These are phyloP conservation scores for Phycomyces blakesleeanus DNA, from an alignment of 192 early-diverging fungal genomes.

Conservation along the genomic window DNA sequence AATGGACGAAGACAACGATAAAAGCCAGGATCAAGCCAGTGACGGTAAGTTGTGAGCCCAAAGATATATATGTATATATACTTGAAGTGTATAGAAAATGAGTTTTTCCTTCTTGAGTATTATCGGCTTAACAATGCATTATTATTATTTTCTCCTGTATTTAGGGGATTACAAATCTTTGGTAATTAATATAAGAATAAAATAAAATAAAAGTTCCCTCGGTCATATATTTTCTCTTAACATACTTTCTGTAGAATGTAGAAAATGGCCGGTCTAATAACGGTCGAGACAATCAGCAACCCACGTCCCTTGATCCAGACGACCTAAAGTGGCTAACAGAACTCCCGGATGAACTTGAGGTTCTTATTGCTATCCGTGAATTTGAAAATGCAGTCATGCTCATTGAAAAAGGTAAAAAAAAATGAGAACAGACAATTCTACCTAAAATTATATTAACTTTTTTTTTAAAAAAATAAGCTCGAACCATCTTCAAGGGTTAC, in stretches of 20 bases:
- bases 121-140: no score
- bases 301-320: slow-evolving; percentile 4
- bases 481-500: slow-evolving; percentile 7
- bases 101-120: no score
- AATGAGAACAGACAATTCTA: not conserved
- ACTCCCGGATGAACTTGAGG: slow-evolving; percentile 86
- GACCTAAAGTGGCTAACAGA: slow-evolving; percentile 65
- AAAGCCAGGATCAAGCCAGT: slow-evolving; percentile 1
- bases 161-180: no score
- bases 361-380: slow-evolving; percentile 88
- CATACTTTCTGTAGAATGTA: not conserved
- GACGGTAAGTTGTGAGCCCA: no score
- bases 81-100: no score
- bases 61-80: no score
- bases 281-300: not conserved
- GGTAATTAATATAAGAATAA: no score
- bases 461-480: not conserved
- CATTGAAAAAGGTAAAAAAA: slow-evolving; percentile 60
- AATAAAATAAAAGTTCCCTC: no score
- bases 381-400: slow-evolving; percentile 76
- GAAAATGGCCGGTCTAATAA: not conserved
- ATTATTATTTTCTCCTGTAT: no score
- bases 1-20: slow-evolving; percentile 52
- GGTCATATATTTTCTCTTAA: no score
- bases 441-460: no score